These are phyloP conservation scores for Hortaea werneckii DNA, from an alignment of 2,329 filamentous ascomycete species.

Conservation along the genomic window DNA sequence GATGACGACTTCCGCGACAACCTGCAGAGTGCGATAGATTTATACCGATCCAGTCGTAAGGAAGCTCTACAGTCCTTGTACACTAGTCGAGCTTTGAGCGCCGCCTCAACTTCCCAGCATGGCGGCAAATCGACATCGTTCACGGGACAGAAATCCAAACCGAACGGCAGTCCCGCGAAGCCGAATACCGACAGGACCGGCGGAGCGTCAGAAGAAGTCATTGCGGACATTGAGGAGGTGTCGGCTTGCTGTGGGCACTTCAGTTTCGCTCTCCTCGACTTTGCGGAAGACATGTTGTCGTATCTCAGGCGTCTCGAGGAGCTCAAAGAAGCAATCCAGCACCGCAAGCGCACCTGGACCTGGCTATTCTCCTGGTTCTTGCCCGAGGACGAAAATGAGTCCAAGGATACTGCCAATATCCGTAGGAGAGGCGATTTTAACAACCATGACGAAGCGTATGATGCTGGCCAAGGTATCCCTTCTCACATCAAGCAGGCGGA, in stretches of 20 bases:
- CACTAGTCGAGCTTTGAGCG: constrained; percentile 62
- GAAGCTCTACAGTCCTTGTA: constrained; percentile 74
- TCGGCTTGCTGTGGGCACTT: constrained; percentile 97
- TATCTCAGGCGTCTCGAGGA: constrained; percentile 81
- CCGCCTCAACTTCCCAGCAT: constrained; percentile 37
- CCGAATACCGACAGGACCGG: neutral
- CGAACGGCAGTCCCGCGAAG: neutral
- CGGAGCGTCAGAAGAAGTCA: constrained; percentile 48
- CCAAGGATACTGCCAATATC: neutral
- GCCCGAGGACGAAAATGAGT: neutral
- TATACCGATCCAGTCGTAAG: constrained; percentile 68
- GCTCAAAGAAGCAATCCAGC: constrained; percentile 56
- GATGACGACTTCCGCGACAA: constrained; percentile 74
- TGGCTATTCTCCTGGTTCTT: constrained; percentile 73
- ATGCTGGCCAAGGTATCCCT: constrained; percentile 16
- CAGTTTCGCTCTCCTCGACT: constrained; percentile 80
- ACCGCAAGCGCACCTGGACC: constrained; percentile 58
- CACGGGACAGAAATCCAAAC: neutral
- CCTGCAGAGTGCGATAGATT: constrained; percentile 64
- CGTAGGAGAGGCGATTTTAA: constrained; percentile 4
- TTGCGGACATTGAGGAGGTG: constrained; percentile 93
- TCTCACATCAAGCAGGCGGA: constrained; percentile 22
- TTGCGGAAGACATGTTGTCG: constrained; percentile 77
- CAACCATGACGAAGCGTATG: constrained; percentile 16
- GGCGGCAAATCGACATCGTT: constrained; percentile 44